Percentiles rank a stretch among this genome's conserved stretches.
phyloP scores from a whole-genome alignment of 148 eudicot genomes.

The Vaccinium darrowii region DNA sequence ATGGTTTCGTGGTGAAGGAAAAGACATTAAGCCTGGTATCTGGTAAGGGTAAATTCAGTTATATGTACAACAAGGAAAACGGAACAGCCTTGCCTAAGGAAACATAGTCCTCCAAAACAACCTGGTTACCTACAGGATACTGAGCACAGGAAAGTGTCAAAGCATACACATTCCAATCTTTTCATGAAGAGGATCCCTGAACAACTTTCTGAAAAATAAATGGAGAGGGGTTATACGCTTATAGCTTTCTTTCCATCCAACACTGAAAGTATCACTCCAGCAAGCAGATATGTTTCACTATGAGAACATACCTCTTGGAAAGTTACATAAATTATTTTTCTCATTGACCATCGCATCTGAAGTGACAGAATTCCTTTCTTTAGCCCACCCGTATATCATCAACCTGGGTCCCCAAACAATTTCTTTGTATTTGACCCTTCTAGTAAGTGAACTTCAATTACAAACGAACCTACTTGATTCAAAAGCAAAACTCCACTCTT shows the following conservation, averaged over 20 bases:
- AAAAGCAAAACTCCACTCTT: background rate
- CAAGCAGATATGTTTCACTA: background rate
- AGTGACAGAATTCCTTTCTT: background rate
- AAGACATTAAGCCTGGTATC: background rate
- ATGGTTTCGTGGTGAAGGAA: background rate
- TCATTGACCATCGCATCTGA: background rate
- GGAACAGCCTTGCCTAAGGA: conserved; percentile 6
- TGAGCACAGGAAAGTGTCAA: background rate
- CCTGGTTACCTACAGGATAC: background rate
- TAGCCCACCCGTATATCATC: background rate
- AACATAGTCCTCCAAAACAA: background rate
- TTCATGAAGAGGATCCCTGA: background rate
- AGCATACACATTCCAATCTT: too few species aligned
- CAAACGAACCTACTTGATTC: background rate
- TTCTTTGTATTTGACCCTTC: background rate
- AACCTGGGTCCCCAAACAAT: background rate
- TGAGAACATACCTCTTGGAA: background rate
- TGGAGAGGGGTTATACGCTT: background rate
- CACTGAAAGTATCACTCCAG: background rate
- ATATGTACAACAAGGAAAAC: background rate
- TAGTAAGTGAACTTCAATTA: background rate
- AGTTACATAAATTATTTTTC: background rate
- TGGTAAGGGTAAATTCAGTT: background rate
- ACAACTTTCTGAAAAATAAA: background rate
- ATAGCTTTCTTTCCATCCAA: background rate